phyloP scores from a whole-genome alignment of 495 filamentous ascomycete species.

The Aspergillus sparsus region DNA sequence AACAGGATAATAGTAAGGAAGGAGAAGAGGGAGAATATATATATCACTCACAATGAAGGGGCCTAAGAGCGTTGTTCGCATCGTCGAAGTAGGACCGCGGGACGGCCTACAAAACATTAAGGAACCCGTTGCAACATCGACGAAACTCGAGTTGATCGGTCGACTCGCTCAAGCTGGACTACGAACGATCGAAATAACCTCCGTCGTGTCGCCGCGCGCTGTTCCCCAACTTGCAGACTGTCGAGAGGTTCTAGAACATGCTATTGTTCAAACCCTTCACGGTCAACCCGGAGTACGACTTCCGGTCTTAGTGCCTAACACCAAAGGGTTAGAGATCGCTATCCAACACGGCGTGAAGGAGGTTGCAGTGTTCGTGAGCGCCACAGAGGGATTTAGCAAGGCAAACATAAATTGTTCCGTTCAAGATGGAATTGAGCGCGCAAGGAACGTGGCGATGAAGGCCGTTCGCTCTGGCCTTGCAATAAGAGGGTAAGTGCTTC shows the following conservation, averaged over 20 bases:
- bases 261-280: conserved; percentile 11
- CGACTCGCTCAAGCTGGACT: conserved; percentile 35
- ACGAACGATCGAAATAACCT: conserved; percentile 44
- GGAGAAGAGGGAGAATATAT: not conserved
- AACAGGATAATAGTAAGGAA: not conserved
- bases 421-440: conserved; percentile 29
- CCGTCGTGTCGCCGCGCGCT: conserved; percentile 44
- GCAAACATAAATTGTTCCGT: conserved; percentile 48
- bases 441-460: conserved; percentile 25
- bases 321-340: conserved; percentile 42
- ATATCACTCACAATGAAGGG: not conserved
- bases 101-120: conserved; percentile 50
- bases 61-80: conserved; percentile 23
- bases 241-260: conserved; percentile 31
- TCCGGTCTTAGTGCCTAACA: conserved; percentile 46
- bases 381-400: conserved; percentile 45
- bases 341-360: conserved; percentile 34
- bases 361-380: conserved; percentile 47
- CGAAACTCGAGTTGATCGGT: conserved; percentile 43
- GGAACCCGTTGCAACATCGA: conserved; percentile 34
- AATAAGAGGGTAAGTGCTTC: conserved; percentile 40
- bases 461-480: conserved; percentile 27
- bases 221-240: conserved; percentile 48
- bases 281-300: conserved; percentile 19
- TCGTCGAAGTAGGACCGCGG: conserved; percentile 51